Percentiles rank a stretch among this genome's conserved stretches.
Conservation (phyloP, 2,329 filamentous ascomycete species). For the Beauveria asiatica region DNA sequence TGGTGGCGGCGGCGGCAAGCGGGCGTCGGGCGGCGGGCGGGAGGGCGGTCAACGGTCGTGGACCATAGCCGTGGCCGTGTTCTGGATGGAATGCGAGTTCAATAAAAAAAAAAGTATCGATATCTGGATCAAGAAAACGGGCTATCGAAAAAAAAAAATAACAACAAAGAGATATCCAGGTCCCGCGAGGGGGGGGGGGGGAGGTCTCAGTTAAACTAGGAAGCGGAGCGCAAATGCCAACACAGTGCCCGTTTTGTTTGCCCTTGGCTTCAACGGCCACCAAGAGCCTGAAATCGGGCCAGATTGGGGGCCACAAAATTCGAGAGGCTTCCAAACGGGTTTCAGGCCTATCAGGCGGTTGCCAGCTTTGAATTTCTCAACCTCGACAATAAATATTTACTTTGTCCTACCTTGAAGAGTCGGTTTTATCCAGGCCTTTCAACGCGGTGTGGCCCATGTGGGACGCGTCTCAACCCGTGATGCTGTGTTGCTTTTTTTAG, state of each 20-base stretch:
- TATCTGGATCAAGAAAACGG: neutral
- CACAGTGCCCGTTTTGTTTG: conserved; percentile 4
- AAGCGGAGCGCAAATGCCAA: neutral
- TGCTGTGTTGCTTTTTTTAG: neutral
- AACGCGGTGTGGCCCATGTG: neutral
- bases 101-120: neutral
- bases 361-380: neutral
- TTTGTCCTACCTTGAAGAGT: neutral
- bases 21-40: neutral
- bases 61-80: conserved; percentile 16
- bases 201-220: conserved; percentile 3
- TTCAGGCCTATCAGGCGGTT: neutral
- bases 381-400: neutral
- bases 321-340: neutral
- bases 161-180: neutral
- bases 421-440: neutral
- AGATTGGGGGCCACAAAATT: neutral
- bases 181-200: neutral
- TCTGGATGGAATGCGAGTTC: conserved; percentile 4
- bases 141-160: neutral
- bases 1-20: neutral
- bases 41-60: conserved; percentile 16
- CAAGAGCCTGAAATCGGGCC: neutral
- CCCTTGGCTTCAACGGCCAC: neutral
- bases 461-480: conserved; percentile 3